These are phyloP conservation scores for Corymbia maculata DNA, from an alignment of 345 rosid genomes.

Conservation along the genomic window DNA sequence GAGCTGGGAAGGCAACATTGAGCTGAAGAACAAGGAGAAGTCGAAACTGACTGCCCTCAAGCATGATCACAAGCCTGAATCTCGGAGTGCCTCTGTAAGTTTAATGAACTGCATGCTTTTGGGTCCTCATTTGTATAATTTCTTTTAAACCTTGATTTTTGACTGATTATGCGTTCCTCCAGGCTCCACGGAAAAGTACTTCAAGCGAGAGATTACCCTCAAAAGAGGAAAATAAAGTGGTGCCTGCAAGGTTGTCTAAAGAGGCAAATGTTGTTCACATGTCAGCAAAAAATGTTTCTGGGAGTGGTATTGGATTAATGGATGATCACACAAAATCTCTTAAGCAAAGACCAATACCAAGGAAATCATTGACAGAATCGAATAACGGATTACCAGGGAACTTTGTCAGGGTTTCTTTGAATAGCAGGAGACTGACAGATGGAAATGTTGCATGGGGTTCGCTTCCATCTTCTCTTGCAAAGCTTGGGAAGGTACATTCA, in stretches of 20 bases:
- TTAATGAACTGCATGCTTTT: not conserved
- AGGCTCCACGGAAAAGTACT: constrained; percentile 75
- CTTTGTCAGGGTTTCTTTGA: constrained; percentile 70
- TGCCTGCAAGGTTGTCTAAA: constrained; percentile 36
- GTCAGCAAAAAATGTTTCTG: constrained; percentile 35
- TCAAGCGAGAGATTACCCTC: constrained; percentile 45
- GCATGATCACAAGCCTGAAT: constrained; percentile 45
- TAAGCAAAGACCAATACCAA: constrained; percentile 37
- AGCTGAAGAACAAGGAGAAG: constrained; percentile 43
- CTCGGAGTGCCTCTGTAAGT: constrained; percentile 63
- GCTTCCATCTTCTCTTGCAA: constrained; percentile 75
- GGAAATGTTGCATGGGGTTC: constrained; percentile 65
- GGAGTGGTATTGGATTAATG: constrained; percentile 20
- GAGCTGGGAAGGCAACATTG: constrained; percentile 96
- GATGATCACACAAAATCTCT: constrained; percentile 47
- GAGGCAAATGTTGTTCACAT: constrained; percentile 43
- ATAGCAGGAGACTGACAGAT: constrained; percentile 52
- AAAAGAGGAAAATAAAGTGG: constrained; percentile 48
- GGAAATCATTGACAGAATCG: constrained; percentile 31
- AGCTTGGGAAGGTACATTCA: constrained; percentile 74
- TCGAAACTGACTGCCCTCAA: constrained; percentile 27
- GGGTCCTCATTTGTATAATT: not conserved
- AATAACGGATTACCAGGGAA: constrained; percentile 56
- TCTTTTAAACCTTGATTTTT: not conserved
- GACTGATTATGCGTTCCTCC: not conserved